Conservation (phyloP, 306 rosid species). For the Heteromeles arbutifolia region DNA sequence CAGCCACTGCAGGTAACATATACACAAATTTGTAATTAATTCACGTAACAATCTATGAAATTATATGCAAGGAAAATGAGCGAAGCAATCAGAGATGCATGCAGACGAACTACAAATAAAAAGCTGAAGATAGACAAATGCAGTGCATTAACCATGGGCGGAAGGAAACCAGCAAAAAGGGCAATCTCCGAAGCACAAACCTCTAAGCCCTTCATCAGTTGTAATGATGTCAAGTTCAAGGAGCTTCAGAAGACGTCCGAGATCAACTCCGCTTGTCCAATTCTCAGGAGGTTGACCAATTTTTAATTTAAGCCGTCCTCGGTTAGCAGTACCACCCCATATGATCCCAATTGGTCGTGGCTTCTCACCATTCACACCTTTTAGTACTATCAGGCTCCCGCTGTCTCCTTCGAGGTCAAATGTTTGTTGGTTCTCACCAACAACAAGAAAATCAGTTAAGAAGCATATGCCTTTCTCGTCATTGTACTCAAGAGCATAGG, state of each 20-base stretch:
- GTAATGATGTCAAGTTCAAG: constrained; percentile 95
- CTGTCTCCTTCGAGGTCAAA: constrained; percentile 99
- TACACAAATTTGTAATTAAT: not conserved
- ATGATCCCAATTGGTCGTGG: constrained; percentile 91
- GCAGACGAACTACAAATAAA: not conserved
- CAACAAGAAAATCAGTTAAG: constrained; percentile 94
- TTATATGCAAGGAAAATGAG: not conserved
- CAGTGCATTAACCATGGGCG: not conserved
- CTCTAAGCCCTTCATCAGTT: constrained; percentile 84
- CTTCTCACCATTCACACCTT: constrained; percentile 73
- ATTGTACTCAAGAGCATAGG: constrained; percentile 94
- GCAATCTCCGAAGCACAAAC: constrained; percentile 35
- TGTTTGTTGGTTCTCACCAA: constrained; percentile 97
- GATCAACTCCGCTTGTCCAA: constrained; percentile 99
- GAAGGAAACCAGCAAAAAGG: not conserved
- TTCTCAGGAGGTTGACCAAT: constrained; percentile 98
- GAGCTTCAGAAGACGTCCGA: constrained; percentile 86
- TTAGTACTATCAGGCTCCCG: constrained; percentile 88
- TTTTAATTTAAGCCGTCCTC: constrained; percentile 92
- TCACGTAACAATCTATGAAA: not conserved
- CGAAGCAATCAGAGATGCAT: not conserved
- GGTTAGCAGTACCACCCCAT: constrained; percentile 99
- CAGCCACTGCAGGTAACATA: constrained; percentile 56
- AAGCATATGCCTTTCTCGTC: constrained; percentile 99
- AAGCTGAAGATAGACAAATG: not conserved